A percentile compares a stretch with the other conserved stretches of the same genome.
These are phyloP conservation scores for Podosphaera fusca DNA, from an alignment of 2,329 filamentous ascomycete species.

Conservation along the genomic window DNA sequence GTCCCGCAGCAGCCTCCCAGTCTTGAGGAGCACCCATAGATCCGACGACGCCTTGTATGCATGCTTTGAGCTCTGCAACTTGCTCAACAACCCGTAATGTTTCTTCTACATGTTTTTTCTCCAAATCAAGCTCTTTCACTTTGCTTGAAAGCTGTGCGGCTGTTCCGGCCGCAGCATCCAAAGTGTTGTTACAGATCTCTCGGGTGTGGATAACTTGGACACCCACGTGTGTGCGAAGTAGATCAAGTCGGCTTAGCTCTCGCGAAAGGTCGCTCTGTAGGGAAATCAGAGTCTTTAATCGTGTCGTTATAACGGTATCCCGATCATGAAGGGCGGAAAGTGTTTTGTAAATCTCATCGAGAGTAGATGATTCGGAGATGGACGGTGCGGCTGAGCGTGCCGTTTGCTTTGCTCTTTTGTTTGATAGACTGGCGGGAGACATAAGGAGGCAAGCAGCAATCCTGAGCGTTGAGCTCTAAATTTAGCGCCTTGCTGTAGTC, in stretches of 20 bases:
- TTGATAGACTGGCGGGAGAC: too few species aligned
- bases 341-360: constrained; percentile 58
- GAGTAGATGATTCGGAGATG: constrained; percentile 48
- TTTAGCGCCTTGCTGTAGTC: too few species aligned
- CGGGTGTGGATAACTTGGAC: constrained; percentile 68
- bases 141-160: constrained; percentile 67
- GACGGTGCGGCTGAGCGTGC: neutral
- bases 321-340: constrained; percentile 53
- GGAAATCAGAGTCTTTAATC: constrained; percentile 53
- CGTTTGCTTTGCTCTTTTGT: too few species aligned
- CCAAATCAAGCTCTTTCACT: constrained; percentile 69
- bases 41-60: constrained; percentile 78
- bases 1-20: constrained; percentile 89
- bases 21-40: constrained; percentile 97
- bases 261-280: constrained; percentile 72
- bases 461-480: too few species aligned
- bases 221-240: constrained; percentile 70
- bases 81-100: constrained; percentile 86
- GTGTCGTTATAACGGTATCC: constrained; percentile 50
- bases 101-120: constrained; percentile 77
- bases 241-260: constrained; percentile 67
- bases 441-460: too few species aligned
- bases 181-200: constrained; percentile 72
- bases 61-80: constrained; percentile 89
- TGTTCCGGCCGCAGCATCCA: constrained; percentile 64